Evolutionary conservation across 2,329 filamentous ascomycete species (phyloP).

Genomic region (Ceratocystis cubensis): DNA sequence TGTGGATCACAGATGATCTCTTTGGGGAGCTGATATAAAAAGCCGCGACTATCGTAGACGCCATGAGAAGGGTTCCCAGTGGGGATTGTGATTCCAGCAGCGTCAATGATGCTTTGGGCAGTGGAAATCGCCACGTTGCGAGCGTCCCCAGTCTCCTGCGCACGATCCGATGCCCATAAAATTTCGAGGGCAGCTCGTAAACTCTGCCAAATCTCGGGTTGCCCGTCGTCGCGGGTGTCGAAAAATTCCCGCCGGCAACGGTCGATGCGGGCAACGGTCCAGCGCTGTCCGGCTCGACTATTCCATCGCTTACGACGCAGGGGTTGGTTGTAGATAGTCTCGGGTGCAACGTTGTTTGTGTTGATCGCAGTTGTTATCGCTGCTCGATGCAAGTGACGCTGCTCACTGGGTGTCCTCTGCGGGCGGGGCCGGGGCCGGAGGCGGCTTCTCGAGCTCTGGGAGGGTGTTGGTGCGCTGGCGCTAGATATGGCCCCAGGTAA

Average conservation of each 20-base stretch:
- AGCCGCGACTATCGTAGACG: constrained; percentile 58
- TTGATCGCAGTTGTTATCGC: not conserved
- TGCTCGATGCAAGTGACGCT: not conserved
- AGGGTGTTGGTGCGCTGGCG: not conserved
- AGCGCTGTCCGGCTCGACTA: constrained; percentile 35
- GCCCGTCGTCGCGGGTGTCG: constrained; percentile 72
- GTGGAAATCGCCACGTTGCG: constrained; percentile 40
- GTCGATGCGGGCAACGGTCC: constrained; percentile 57
- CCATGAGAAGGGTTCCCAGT: constrained; percentile 60
- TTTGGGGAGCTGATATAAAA: constrained; percentile 55
- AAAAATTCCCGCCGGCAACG: constrained; percentile 74
- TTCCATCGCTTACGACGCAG: constrained; percentile 53
- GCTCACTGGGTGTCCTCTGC: not conserved
- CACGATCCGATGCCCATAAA: constrained; percentile 45
- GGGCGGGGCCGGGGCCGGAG: not conserved
- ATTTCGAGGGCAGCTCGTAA: constrained; percentile 55
- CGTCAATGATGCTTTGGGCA: constrained; percentile 70
- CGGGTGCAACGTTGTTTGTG: not conserved
- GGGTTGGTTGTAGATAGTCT: constrained; percentile 48
- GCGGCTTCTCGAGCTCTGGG: not conserved
- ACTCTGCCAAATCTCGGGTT: constrained; percentile 67
- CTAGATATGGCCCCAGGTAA: not conserved
- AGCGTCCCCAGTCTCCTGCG: constrained; percentile 29
- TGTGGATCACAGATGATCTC: constrained; percentile 56
- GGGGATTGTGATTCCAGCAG: constrained; percentile 62